Conservation (phyloP, 805 yeast species). For the Komagataella kurtzmanii region DNA sequence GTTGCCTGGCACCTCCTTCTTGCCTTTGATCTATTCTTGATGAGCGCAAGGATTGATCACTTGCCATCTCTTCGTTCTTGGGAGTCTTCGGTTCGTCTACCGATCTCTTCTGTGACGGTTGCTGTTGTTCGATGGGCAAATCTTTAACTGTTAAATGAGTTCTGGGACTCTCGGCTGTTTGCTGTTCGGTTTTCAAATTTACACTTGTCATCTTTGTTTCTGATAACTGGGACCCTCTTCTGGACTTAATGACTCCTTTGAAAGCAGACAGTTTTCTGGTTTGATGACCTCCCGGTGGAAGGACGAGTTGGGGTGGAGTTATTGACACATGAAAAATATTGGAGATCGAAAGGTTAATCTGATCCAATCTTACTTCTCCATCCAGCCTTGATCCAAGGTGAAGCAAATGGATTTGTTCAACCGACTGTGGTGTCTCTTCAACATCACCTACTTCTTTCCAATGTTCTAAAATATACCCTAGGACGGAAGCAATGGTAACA, state of each 20-base stretch:
- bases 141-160: background rate
- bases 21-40: background rate
- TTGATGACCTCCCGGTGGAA: background rate
- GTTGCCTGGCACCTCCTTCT: background rate
- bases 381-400: slow-evolving; percentile 17
- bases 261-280: background rate
- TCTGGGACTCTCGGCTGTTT: background rate
- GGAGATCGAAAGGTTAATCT: slow-evolving; percentile 12
- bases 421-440: slow-evolving; percentile 4
- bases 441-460: slow-evolving; percentile 10
- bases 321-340: slow-evolving; percentile 16
- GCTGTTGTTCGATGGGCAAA: background rate
- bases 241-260: background rate
- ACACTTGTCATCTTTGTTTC: background rate
- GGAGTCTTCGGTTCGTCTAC: background rate
- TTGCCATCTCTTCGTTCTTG: background rate
- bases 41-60: background rate
- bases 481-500: background rate
- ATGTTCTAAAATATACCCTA: slow-evolving; percentile 9
- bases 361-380: slow-evolving; percentile 10
- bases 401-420: slow-evolving; percentile 16
- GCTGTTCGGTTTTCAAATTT: background rate
- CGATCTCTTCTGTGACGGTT: background rate
- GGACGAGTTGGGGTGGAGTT: slow-evolving; percentile 13
- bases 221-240: background rate